Evolutionary conservation across 352 stramenopile species (phyloP), one percentile per base, ranked within the genome.

Genomic region (Thraustochytrium striatum): DNA sequence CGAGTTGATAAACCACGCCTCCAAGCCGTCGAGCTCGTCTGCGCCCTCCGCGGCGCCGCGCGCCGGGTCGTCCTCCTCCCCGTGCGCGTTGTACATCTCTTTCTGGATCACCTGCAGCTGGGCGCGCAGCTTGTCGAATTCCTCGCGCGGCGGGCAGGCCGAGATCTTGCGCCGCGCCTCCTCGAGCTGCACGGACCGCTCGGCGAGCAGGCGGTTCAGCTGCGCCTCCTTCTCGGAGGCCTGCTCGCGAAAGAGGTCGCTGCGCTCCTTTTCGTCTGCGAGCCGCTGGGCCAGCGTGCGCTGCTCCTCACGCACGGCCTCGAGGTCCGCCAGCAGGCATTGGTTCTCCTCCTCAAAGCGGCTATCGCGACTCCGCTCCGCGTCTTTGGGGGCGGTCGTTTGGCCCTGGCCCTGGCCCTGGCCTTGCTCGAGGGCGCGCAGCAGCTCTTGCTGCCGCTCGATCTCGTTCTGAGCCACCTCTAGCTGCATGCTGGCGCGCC

Each of bases 81-180:
- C 65, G 11, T 75, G 44, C 0, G 61, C 65, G 65, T 75, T 75
- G 52, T 75, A 75, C 21, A 75, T 19, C 25, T 75, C 65, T 16
- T 38, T 39, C 36, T 75, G 65, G 52, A 75, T 75, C 8, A 75
- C 16, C 25, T 30, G 19, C 8, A 75, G 36, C 41, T 72, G 61
- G 39, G 33, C 9, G 44, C 65, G 65, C 11, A 75, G 32, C 30
- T 38, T 30, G 11, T 75, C 65, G 11, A 55, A 41, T 30, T 75
- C 65, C 25, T 75, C 65, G 13, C 52, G 32, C 21, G 65, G 36
- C 25, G 52, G 32, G 25, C 30, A 30, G 36, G 44, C 52, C 0
- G 5, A 25, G 9, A 75, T 30, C 11, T 58, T 9, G 32, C n/a
- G 11, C 2, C 65, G 65, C 9, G 41, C 65, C 25, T 32, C 21